Conservation (phyloP, 306 rosid species). For the Sophora flavescens region DNA sequence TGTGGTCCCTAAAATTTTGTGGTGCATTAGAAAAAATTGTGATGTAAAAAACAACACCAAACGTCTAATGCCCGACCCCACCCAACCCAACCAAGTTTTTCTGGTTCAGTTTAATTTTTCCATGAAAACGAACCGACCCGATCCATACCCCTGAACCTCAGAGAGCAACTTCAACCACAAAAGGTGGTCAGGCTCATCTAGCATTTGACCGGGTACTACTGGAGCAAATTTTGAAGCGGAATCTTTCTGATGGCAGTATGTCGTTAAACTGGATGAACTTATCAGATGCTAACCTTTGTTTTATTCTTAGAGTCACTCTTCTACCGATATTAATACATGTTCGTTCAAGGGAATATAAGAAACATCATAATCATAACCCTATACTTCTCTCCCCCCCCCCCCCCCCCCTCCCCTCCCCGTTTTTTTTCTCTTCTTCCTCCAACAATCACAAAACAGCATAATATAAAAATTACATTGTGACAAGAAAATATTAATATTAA, state of each 20-base stretch:
- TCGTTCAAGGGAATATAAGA: neutral
- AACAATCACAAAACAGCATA: neutral
- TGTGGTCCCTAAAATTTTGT: too few species aligned
- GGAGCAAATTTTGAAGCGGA: neutral
- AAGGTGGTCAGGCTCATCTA: neutral
- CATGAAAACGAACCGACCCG: too few species aligned
- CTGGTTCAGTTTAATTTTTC: too few species aligned
- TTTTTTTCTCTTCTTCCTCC: neutral
- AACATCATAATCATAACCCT: neutral
- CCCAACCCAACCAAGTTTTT: too few species aligned
- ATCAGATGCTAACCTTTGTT: neutral
- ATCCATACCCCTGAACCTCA: too few species aligned
- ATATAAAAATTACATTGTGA: neutral
- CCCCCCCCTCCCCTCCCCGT: too few species aligned
- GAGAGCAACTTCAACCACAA: neutral
- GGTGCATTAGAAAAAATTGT: too few species aligned
- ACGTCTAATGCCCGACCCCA: too few species aligned
- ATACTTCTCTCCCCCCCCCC: too few species aligned
- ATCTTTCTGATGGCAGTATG: conserved; percentile 9
- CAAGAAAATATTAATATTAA: neutral
- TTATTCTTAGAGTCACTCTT: neutral
- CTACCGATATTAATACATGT: neutral
- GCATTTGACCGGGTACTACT: neutral
- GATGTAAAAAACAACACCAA: too few species aligned
- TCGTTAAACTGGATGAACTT: neutral